Base-by-base conservation (phyloP, 495 filamentous ascomycete genomes). In the Viridothelium virens region DNA sequence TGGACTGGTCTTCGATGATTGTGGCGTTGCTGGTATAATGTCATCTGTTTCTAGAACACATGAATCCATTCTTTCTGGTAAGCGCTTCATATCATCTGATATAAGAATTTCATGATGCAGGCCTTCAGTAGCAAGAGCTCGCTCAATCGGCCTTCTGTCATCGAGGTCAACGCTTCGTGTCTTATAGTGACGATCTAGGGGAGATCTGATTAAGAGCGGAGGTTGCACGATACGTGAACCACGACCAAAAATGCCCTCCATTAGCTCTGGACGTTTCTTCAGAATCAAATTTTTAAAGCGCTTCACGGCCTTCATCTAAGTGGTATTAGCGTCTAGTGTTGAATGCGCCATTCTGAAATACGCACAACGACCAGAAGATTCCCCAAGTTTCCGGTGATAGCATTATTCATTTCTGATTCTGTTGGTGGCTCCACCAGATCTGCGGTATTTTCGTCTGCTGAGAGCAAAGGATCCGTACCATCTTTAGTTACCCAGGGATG, bases 401-500 rank as follows among this genome's bases (percentile, higher is more conserved):
- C 95, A 56, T 86, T 84, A 66, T 94, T 89, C 71, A 96, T 84
- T 75, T 98, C 94, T 63, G 91, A 89, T 63, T 92, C 86, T 38
- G 91, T 97, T 2, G 94, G 93, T 6, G 84, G 79, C 46, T 89
- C 87, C 33, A 97, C 81, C 9, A 89, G 76, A 66, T 92, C 83
- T 18, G 89, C 83, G 14, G 89, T 96, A 71, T 98, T 98, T 74
- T 97, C 93, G 63, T 92, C 86, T 34, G 82, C 81, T 33, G 91
- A 81, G 39, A 98, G 81, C 14, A 98, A 78, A 65, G 87, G 87
- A 76, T 98, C 94, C 38, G 80, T 81, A 33, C 91, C 93, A 50
- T 83, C 77, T 70, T 85, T 89, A 6, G 94, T 98, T 10, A 97
- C 92, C 94, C 94, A 98, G 3, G 91, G 87, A 74, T 98, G 94